Evolutionary conservation across 164 flowering plant genomes (phyloP).

Genomic region (Chimonanthus salicifolius): DNA sequence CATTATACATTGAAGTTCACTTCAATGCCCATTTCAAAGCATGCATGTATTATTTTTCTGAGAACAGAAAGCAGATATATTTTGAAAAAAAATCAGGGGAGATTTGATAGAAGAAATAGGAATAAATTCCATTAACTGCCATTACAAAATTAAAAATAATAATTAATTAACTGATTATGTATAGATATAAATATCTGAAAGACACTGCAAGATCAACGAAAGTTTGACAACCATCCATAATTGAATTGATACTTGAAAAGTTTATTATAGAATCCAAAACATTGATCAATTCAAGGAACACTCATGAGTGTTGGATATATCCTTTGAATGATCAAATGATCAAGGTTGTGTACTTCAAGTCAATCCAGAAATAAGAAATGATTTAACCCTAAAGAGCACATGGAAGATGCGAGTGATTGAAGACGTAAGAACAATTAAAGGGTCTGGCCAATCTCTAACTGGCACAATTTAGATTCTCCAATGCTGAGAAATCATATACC

Average conservation of each 20-base stretch:
- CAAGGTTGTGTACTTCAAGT: not conserved
- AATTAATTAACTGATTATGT: too few species aligned
- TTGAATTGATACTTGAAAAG: not conserved
- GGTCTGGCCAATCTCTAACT: not conserved
- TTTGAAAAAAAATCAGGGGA: too few species aligned
- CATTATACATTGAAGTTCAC: too few species aligned
- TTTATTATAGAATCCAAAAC: not conserved
- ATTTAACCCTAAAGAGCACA: not conserved
- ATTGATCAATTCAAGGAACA: not conserved
- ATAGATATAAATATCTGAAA: not conserved
- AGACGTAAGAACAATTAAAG: not conserved
- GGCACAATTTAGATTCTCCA: not conserved
- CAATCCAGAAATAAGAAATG: not conserved
- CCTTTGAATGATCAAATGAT: not conserved
- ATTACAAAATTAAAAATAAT: too few species aligned
- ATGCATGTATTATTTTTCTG: too few species aligned
- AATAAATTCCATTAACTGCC: not conserved
- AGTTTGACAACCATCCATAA: not conserved
- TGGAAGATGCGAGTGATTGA: not conserved
- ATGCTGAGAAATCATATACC: not conserved
- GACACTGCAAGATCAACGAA: not conserved
- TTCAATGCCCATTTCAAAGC: too few species aligned
- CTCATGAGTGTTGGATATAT: not conserved
- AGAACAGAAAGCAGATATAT: too few species aligned
- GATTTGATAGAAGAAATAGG: not conserved